Evolutionary conservation across 2,329 filamentous ascomycete species (phyloP).

Genomic region (Aspergillus quadrilineatus): DNA sequence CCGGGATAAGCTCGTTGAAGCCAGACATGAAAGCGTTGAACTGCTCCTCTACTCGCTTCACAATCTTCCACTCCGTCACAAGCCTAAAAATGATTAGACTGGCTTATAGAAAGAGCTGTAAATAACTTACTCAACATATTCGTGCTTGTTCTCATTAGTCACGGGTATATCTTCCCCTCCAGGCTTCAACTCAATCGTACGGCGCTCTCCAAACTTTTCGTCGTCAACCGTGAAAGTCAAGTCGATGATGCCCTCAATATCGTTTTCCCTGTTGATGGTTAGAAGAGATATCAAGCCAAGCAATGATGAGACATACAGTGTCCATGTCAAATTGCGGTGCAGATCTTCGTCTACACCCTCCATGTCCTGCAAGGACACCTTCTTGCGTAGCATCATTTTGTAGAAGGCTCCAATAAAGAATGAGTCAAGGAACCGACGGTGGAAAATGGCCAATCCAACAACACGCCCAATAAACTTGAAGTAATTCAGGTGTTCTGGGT

Average conservation of each 20-base stretch:
- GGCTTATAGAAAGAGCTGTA: not conserved
- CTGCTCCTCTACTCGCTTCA: slow-evolving; percentile 96
- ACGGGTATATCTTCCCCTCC: slow-evolving; percentile 89
- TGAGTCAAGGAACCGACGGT: slow-evolving; percentile 92
- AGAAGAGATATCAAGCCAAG: slow-evolving; percentile 15
- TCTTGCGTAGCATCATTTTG: slow-evolving; percentile 98
- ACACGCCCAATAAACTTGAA: slow-evolving; percentile 99
- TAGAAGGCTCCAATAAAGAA: slow-evolving; percentile 99
- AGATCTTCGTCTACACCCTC: slow-evolving; percentile 98
- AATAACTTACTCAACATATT: slow-evolving; percentile 80
- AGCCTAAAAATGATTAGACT: slow-evolving; percentile 51
- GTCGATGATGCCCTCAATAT: slow-evolving; percentile 92
- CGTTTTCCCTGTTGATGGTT: slow-evolving; percentile 67
- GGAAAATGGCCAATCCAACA: slow-evolving; percentile 95
- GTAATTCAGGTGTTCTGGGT: slow-evolving; percentile 98
- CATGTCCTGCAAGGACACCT: slow-evolving; percentile 90
- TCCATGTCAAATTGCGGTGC: slow-evolving; percentile 95
- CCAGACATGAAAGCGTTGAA: slow-evolving; percentile 97
- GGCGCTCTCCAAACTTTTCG: slow-evolving; percentile 91
- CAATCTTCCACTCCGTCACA: slow-evolving; percentile 98
- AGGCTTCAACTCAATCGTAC: slow-evolving; percentile 90
- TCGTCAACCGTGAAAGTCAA: slow-evolving; percentile 97
- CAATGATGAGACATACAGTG: slow-evolving; percentile 57
- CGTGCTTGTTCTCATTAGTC: slow-evolving; percentile 97
- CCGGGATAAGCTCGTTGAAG: slow-evolving; percentile 95